Evolutionary conservation across 2,329 filamentous ascomycete species (phyloP).

Genomic region (Neonectria punicea): DNA sequence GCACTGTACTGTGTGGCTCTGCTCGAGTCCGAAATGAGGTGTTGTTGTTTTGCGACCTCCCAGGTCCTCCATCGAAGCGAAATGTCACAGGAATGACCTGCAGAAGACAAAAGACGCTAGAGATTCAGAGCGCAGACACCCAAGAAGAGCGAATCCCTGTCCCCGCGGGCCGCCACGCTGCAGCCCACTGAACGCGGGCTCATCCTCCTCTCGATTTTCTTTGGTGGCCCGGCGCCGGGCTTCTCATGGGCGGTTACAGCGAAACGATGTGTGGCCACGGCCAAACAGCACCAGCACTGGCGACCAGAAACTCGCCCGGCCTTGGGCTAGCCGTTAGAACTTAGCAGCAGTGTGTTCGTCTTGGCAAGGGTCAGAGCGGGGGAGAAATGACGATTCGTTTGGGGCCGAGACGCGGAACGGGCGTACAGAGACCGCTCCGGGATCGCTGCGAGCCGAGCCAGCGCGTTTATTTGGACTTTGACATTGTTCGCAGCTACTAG

Average conservation of each 20-base stretch:
- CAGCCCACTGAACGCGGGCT: conserved; percentile 23
- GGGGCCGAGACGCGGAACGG: conserved; percentile 3
- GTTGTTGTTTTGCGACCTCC: neutral
- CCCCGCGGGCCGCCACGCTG: conserved; percentile 13
- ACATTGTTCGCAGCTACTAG: neutral
- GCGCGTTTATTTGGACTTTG: conserved; percentile 20
- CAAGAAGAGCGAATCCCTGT: conserved; percentile 20
- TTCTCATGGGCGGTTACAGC: conserved; percentile 39
- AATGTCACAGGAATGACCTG: conserved; percentile 8
- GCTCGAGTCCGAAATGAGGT: neutral
- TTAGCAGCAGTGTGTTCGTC: conserved; percentile 21
- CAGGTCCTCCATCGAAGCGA: neutral
- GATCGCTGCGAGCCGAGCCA: neutral
- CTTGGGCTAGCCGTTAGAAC: neutral
- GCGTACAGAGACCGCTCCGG: neutral
- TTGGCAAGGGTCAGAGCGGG: conserved; percentile 31
- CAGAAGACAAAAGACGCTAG: neutral
- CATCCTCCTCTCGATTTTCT: conserved; percentile 6
- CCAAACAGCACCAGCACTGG: conserved; percentile 4
- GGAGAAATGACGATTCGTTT: conserved; percentile 1
- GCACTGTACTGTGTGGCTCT: neutral
- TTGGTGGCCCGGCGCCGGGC: conserved; percentile 8
- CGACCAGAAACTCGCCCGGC: conserved; percentile 18
- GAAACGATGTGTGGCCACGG: conserved; percentile 33
- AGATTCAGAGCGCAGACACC: conserved; percentile 16